Base-by-base conservation (phyloP, 2,329 filamentous ascomycete species). In the Paecilomyces sp. region DNA sequence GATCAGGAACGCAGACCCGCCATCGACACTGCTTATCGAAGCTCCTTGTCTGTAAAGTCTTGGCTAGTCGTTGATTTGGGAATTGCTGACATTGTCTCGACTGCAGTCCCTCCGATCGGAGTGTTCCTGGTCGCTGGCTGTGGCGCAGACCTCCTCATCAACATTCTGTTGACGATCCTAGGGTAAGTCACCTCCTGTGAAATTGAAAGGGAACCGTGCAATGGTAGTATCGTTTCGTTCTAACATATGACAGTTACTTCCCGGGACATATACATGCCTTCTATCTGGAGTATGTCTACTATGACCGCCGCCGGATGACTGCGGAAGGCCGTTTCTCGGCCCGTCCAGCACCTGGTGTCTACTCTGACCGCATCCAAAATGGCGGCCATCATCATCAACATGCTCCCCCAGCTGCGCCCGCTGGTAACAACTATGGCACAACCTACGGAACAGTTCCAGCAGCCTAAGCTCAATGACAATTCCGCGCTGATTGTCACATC, bases 221-320 rank as follows among this genome's bases (percentile, higher is more conserved):
- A 47, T 47, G n/a, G n/a, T n/a, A 47, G n/a, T 47, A 2, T 18
- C 41, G 3, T 47, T 28, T 18, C 41, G 3, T 47, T 15, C 60
- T 61, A 36, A 64, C 50, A 25, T 33, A 7, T 31, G 57, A 31
- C 61, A 85, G 85, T n/a, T 90, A 88, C 72, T 75, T 94, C 56
- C 90, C 90, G 0, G 91, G 90, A 7, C 87, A 91, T 65, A 83
- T 93, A 51, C 87, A 92, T 71, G 89, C 89, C 52, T 92, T 92
- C 74, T 94, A 92, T 72, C 66, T 91, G 62, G 86, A 92, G 75
- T 95, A 92, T 72, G 80, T 95, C 63, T 96, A 92, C 78, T 93
- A 88, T 74, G 85, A 90, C 68, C 88, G 88, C 47, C 83, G 70
- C 54, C 63, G 66, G 25, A 65, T 64, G 41, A 67, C 68, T 34